A percentile compares a stretch with the other conserved stretches of the same genome.
Conservation (phyloP, 257 asterid species). For the Linderniella brevidens region DNA sequence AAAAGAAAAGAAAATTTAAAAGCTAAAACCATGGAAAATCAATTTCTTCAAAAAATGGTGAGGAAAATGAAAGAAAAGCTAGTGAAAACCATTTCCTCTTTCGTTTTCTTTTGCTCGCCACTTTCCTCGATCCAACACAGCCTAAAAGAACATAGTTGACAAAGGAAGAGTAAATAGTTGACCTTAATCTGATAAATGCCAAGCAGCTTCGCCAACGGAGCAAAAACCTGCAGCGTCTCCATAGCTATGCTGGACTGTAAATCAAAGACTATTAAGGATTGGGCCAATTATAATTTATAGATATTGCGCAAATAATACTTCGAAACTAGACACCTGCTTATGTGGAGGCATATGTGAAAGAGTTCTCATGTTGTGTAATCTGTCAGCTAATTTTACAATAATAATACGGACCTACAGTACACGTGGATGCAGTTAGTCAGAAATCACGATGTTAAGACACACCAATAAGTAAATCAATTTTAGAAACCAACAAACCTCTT, state of each 20-base stretch:
- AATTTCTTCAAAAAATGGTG: too few species aligned
- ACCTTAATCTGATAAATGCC: slow-evolving; percentile 96
- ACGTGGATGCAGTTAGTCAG: not conserved
- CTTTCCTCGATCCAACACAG: not conserved
- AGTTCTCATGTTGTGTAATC: slow-evolving; percentile 93
- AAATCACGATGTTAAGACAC: not conserved
- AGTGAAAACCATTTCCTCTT: too few species aligned
- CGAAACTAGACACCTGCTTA: slow-evolving; percentile 48
- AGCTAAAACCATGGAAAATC: too few species aligned
- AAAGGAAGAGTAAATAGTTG: not conserved
- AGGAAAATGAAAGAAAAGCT: too few species aligned
- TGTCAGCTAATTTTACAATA: slow-evolving; percentile 85
- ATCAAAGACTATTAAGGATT: slow-evolving; percentile 6
- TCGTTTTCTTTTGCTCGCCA: too few species aligned
- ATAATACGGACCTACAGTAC: slow-evolving; percentile 79
- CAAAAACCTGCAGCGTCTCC: slow-evolving; percentile 90
- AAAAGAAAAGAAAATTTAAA: too few species aligned
- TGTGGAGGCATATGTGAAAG: slow-evolving; percentile 97
- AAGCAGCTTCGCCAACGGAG: slow-evolving; percentile 84
- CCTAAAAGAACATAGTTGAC: not conserved
- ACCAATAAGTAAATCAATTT: not conserved
- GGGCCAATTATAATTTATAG: not conserved
- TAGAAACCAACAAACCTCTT: slow-evolving; percentile 39
- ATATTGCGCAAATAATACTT: not conserved
- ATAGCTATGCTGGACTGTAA: slow-evolving; percentile 76